phyloP scores from a whole-genome alignment of 768 basidiomycete genomes.

The Trametes maxima region DNA sequence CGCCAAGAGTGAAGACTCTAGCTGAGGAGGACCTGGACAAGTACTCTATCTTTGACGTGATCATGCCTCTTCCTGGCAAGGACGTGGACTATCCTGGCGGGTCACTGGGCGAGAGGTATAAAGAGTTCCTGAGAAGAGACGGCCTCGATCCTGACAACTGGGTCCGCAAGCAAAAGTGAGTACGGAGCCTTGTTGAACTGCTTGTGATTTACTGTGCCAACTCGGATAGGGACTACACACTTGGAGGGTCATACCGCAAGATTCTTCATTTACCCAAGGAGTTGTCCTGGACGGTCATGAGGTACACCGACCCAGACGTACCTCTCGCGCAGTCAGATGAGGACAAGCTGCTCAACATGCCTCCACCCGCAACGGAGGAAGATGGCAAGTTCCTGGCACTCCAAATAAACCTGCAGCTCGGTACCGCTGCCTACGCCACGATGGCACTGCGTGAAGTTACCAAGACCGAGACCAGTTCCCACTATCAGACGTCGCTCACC shows the following conservation, averaged over 20 bases:
- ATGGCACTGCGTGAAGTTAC: constrained; percentile 97
- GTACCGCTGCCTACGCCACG: constrained; percentile 93
- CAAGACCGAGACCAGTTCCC: constrained; percentile 93
- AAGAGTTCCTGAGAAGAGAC: constrained; percentile 78
- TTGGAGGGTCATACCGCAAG: constrained; percentile 91
- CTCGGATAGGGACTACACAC: constrained; percentile 76
- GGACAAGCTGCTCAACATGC: constrained; percentile 83
- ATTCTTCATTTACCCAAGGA: constrained; percentile 85
- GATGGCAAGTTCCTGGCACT: constrained; percentile 87
- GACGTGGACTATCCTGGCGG: constrained; percentile 94
- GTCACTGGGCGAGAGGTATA: constrained; percentile 81
- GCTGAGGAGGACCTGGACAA: constrained; percentile 76
- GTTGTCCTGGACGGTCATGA: constrained; percentile 78
- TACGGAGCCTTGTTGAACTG: background rate
- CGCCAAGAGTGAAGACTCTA: constrained; percentile 76
- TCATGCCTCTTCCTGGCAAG: constrained; percentile 96
- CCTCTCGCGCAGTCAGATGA: constrained; percentile 94
- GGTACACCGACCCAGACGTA: constrained; percentile 93
- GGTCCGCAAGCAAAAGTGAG: constrained; percentile 85
- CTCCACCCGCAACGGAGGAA: constrained; percentile 63
- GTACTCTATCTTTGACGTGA: constrained; percentile 90
- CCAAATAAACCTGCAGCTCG: constrained; percentile 82
- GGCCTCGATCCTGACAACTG: constrained; percentile 91
- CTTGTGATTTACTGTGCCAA: background rate
- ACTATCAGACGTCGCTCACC: constrained; percentile 83